These are phyloP conservation scores for Heterobasidion parviporum DNA, from an alignment of 1,284 basidiomycete species.

Conservation along the genomic window DNA sequence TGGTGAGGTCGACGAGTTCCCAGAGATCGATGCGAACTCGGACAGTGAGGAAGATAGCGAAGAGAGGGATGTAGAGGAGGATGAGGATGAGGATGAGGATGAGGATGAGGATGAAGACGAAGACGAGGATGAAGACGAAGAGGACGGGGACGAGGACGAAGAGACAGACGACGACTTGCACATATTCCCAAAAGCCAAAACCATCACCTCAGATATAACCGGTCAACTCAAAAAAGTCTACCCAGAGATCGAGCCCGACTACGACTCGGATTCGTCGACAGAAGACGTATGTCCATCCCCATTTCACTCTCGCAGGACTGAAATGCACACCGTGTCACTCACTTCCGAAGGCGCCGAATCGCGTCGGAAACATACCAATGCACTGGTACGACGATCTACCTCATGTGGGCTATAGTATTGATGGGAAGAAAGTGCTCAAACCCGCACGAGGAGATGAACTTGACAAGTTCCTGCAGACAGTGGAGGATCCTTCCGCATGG, in stretches of 20 bases:
- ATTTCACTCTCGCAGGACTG: constrained; percentile 2
- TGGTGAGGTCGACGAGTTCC: constrained; percentile 42
- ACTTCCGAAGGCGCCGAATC: constrained; percentile 71
- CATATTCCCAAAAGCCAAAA: constrained; percentile 60
- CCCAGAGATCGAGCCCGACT: constrained; percentile 92
- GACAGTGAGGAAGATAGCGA: constrained; percentile 28
- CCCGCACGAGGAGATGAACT: constrained; percentile 95
- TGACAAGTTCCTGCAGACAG: constrained; percentile 93
- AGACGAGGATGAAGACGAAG: constrained; percentile 27
- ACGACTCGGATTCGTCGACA: constrained; percentile 95
- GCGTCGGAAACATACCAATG: constrained; percentile 91
- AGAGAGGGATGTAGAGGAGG: constrained; percentile 25
- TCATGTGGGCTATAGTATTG: constrained; percentile 97
- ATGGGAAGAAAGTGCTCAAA: constrained; percentile 90
- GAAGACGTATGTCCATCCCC: constrained; percentile 70
- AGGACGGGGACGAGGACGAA: constrained; percentile 25
- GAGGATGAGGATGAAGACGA: constrained; percentile 22
- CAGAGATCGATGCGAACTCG: constrained; percentile 41
- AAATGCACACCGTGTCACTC: constrained; percentile 2
- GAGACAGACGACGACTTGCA: constrained; percentile 31
- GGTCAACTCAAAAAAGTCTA: constrained; percentile 87
- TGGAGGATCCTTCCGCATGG: constrained; percentile 92
- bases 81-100: constrained; percentile 28
- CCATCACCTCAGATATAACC: constrained; percentile 73
- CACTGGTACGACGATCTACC: constrained; percentile 99